A percentile compares a stretch with the other conserved stretches of the same genome.
These are phyloP conservation scores for Coniferiporia weirii DNA, from an alignment of 1,284 basidiomycete species.

Conservation along the genomic window DNA sequence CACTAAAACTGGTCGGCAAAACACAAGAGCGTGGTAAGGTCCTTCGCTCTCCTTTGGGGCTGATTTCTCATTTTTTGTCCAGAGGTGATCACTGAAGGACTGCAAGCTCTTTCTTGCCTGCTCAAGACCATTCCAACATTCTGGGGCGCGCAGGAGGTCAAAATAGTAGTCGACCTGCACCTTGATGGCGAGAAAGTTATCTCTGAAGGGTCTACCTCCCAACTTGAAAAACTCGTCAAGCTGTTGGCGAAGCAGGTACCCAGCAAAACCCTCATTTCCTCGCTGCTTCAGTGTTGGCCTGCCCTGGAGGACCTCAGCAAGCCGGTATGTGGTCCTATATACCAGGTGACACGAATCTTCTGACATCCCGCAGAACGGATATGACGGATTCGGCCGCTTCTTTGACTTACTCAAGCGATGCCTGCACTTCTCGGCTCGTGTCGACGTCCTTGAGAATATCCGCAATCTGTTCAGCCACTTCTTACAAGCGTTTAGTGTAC, in stretches of 20 bases:
- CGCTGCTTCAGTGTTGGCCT: slow-evolving; percentile 56
- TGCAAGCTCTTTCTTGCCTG: slow-evolving; percentile 50
- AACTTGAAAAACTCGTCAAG: slow-evolving; percentile 41
- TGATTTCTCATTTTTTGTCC: neutral
- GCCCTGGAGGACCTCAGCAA: slow-evolving; percentile 15
- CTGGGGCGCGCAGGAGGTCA: slow-evolving; percentile 60
- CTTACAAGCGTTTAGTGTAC: slow-evolving; percentile 72
- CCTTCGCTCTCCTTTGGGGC: neutral
- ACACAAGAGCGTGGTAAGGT: slow-evolving; percentile 2
- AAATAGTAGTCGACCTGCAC: slow-evolving; percentile 50
- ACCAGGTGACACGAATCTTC: slow-evolving; percentile 18
- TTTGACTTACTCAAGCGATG: slow-evolving; percentile 65
- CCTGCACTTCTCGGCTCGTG: slow-evolving; percentile 60
- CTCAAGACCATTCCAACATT: slow-evolving; percentile 64
- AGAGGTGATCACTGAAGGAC: slow-evolving; percentile 33
- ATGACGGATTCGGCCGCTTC: slow-evolving; percentile 44
- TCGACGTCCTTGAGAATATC: slow-evolving; percentile 64
- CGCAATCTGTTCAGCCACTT: slow-evolving; percentile 78
- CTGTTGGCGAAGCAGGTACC: slow-evolving; percentile 65
- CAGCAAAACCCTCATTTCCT: slow-evolving; percentile 60
- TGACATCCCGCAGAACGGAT: slow-evolving; percentile 25
- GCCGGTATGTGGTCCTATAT: slow-evolving; percentile 4
- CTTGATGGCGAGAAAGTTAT: slow-evolving; percentile 38
- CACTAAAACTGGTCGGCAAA: slow-evolving; percentile 21
- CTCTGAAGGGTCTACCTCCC: slow-evolving; percentile 25